Conservation (phyloP, 2,329 filamentous ascomycete species). For the Ampelomyces quisqualis region DNA sequence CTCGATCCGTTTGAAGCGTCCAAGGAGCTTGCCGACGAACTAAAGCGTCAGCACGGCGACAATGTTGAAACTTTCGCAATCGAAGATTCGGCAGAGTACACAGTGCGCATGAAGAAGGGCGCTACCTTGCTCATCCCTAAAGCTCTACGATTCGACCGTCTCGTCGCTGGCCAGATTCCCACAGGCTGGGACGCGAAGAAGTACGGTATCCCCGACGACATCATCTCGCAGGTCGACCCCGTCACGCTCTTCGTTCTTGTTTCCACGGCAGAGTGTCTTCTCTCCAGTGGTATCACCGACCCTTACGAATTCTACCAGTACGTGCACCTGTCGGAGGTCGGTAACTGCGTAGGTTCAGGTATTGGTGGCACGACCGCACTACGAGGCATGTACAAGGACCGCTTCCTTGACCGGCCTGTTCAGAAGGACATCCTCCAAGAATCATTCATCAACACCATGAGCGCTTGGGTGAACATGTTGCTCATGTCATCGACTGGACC, state of each 20-base stretch:
- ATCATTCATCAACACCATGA: conserved; percentile 99
- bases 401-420: conserved; percentile 92
- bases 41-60: conserved; percentile 94
- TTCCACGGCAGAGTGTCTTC: conserved; percentile 85
- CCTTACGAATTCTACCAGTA: conserved; percentile 99
- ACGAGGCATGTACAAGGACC: conserved; percentile 97
- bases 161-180: conserved; percentile 94
- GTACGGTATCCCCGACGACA: conserved; percentile 96
- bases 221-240: conserved; percentile 95
- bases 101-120: conserved; percentile 91
- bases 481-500: conserved; percentile 93
- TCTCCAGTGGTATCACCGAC: conserved; percentile 93
- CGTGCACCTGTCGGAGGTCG: conserved; percentile 94
- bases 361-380: conserved; percentile 93
- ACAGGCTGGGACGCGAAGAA: conserved; percentile 96
- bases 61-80: conserved; percentile 98
- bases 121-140: conserved; percentile 95
- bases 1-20: conserved; percentile 95
- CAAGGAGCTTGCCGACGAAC: conserved; percentile 95
- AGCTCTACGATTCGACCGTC: conserved; percentile 92
- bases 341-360: conserved; percentile 97
- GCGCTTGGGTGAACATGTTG: conserved; percentile 99
- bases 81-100: conserved; percentile 88
- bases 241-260: conserved; percentile 95
- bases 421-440: conserved; percentile 99